phyloP scores from a whole-genome alignment of 2,329 filamentous ascomycete species.

The Fusarium sp. region DNA sequence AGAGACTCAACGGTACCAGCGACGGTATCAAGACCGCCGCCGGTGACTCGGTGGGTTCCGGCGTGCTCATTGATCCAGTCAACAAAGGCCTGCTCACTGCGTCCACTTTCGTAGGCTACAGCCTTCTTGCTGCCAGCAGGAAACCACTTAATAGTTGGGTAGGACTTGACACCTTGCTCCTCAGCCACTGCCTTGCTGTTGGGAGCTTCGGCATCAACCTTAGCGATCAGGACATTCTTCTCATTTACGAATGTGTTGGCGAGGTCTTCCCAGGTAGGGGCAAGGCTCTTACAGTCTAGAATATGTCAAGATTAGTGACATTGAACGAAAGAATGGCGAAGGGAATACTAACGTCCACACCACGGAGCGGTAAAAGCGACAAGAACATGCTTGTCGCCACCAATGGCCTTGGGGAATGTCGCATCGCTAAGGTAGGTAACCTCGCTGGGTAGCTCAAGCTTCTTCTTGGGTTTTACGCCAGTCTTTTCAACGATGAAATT shows the following conservation, averaged over 20 bases:
- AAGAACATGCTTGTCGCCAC: slow-evolving; percentile 86
- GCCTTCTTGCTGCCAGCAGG: slow-evolving; percentile 80
- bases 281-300: slow-evolving; percentile 94
- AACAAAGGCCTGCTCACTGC: slow-evolving; percentile 79
- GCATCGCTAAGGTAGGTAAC: slow-evolving; percentile 83
- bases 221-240: slow-evolving; percentile 83
- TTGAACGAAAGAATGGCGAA: background rate
- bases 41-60: slow-evolving; percentile 83
- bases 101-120: slow-evolving; percentile 77
- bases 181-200: slow-evolving; percentile 82
- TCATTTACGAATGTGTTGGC: slow-evolving; percentile 84
- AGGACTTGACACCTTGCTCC: slow-evolving; percentile 81
- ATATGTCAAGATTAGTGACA: slow-evolving; percentile 23
- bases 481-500: slow-evolving; percentile 89
- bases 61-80: slow-evolving; percentile 88
- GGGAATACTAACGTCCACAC: slow-evolving; percentile 86
- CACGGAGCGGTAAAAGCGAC: slow-evolving; percentile 98
- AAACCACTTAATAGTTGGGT: slow-evolving; percentile 99
- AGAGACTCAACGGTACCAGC: slow-evolving; percentile 86
- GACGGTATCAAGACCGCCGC: slow-evolving; percentile 79
- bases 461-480: slow-evolving; percentile 81
- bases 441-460: slow-evolving; percentile 75
- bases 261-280: slow-evolving; percentile 88
- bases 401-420: slow-evolving; percentile 80
- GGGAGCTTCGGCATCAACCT: slow-evolving; percentile 92